These are phyloP conservation scores for Hygrophorus pudorinus DNA, from an alignment of 768 basidiomycete species.

Conservation along the genomic window DNA sequence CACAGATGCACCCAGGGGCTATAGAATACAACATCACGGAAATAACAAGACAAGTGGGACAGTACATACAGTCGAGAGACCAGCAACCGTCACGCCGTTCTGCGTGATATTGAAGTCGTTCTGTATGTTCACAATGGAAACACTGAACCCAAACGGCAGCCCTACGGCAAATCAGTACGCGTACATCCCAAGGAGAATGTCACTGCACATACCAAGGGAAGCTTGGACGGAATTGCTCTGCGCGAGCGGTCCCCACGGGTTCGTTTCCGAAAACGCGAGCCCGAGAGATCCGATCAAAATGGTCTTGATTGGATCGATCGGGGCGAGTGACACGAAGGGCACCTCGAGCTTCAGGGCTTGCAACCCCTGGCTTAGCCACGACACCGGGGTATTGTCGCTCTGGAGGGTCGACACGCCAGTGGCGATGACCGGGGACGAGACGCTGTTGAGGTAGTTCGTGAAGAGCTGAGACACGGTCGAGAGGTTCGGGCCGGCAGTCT, in stretches of 20 bases:
- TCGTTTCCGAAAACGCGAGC: conserved; percentile 41
- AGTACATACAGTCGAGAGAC: conserved; percentile 42
- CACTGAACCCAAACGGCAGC: conserved; percentile 61
- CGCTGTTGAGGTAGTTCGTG: conserved; percentile 62
- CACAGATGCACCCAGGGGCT: conserved; percentile 57
- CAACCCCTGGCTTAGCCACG: conserved; percentile 60
- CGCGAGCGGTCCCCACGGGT: conserved; percentile 49
- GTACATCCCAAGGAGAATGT: no score
- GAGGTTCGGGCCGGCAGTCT: conserved; percentile 36
- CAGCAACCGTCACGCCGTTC: conserved; percentile 42
- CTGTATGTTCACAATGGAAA: conserved; percentile 49
- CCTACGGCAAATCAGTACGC: conserved; percentile 28
- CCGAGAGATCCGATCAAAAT: conserved; percentile 53
- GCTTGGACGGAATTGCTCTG: conserved; percentile 53
- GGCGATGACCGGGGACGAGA: conserved; percentile 47
- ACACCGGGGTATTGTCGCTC: conserved; percentile 42
- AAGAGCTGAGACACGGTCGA: conserved; percentile 50
- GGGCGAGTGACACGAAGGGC: conserved; percentile 40
- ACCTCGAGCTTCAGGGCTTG: conserved; percentile 47
- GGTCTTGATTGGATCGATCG: conserved; percentile 54
- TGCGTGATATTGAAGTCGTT: conserved; percentile 56
- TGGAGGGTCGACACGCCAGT: conserved; percentile 50
- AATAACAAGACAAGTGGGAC: neutral
- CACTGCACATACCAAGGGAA: conserved; percentile 39
- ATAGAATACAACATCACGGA: neutral